Evolutionary conservation across 345 rosid species (phyloP), one percentile per base, ranked within the genome.

Genomic region (Melaleuca quinquenervia): DNA sequence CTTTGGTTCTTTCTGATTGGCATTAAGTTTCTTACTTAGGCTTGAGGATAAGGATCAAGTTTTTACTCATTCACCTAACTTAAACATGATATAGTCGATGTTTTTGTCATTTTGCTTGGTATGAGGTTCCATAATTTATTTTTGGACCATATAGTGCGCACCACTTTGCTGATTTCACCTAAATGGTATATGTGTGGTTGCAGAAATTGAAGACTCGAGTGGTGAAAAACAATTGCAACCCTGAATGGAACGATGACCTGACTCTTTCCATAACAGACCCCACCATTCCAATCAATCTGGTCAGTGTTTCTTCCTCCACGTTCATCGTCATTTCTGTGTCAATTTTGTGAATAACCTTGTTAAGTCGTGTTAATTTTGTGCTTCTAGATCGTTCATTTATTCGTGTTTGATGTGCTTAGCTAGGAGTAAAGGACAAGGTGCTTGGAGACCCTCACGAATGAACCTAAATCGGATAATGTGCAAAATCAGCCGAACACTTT

Each of bases 231-330:
- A 90, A 91, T 90, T 93, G 96, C 88, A 95, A 97, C 88, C 99
- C 99, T 0, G 94, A 91, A 82, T 96, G 99, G 99, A 93, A 95
- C 52, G 96, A 94, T 49, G 96, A 95, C 16, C 83, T 97, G 82
- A 96, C 98, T 48, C 95, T 97, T 50, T 90, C 96, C 6, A 88
- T 96, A 60, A 89, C 82, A n/a, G 89, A 93, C 52, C 91, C 90
- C 36, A 56, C 80, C 83, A 83, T 88, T 84, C 92, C 96, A 20
- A 85, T 97, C 85, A 84, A 36, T 88, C 89, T 97, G 78, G 99
- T 97, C 87, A 92, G 94, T 88, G 50, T 26, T 13, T 16, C 51
- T 50, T n/a, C 48, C 74, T 26, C 41, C 8, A 32, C 26, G 18
- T 10, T 36, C 56, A 48, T 36, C 62, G 36, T 48, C 20, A 26